A percentile compares a stretch with the other conserved stretches of the same genome.
These are phyloP conservation scores for Penicillium brasilianum DNA, from an alignment of 2,329 filamentous ascomycete species.

Conservation along the genomic window DNA sequence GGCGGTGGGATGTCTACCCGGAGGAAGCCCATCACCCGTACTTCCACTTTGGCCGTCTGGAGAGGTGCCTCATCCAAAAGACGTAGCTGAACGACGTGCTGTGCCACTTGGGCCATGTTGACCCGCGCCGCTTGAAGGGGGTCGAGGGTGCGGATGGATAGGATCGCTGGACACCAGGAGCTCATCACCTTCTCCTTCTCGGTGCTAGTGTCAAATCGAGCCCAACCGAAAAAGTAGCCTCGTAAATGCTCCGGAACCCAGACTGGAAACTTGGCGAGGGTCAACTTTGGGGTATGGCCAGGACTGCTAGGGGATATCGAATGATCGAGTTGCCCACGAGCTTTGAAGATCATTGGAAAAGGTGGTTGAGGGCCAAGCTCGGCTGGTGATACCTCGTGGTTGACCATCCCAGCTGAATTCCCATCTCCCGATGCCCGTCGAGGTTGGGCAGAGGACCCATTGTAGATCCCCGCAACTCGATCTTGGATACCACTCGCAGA, in stretches of 20 bases:
- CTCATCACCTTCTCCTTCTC: conserved; percentile 42
- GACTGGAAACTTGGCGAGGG: conserved; percentile 58
- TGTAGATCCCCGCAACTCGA: conserved; percentile 36
- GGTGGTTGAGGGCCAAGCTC: conserved; percentile 41
- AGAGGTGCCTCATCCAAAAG: conserved; percentile 35
- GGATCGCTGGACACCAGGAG: conserved; percentile 64
- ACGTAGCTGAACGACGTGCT: conserved; percentile 51
- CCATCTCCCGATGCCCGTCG: conserved; percentile 15
- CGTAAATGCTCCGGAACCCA: conserved; percentile 60
- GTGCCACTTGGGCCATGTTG: conserved; percentile 56
- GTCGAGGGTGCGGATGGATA: conserved; percentile 55
- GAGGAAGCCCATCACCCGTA: conserved; percentile 67
- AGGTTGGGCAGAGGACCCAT: conserved; percentile 46
- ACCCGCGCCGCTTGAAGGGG: conserved; percentile 55
- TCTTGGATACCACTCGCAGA: conserved; percentile 37
- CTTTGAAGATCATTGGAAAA: conserved; percentile 37
- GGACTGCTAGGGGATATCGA: conserved; percentile 47
- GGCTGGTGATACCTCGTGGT: conserved; percentile 16
- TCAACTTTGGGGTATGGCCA: conserved; percentile 62
- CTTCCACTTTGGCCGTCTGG: conserved; percentile 51
- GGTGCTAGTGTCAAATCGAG: conserved; percentile 43
- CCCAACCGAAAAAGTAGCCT: conserved; percentile 71
- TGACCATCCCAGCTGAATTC: conserved; percentile 35
- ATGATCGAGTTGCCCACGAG: conserved; percentile 19
- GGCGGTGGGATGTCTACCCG: conserved; percentile 44